Percentiles rank a stretch among this genome's conserved stretches.
Evolutionary conservation across 768 basidiomycete species (phyloP).

Genomic region (Mycena vulgaris): DNA sequence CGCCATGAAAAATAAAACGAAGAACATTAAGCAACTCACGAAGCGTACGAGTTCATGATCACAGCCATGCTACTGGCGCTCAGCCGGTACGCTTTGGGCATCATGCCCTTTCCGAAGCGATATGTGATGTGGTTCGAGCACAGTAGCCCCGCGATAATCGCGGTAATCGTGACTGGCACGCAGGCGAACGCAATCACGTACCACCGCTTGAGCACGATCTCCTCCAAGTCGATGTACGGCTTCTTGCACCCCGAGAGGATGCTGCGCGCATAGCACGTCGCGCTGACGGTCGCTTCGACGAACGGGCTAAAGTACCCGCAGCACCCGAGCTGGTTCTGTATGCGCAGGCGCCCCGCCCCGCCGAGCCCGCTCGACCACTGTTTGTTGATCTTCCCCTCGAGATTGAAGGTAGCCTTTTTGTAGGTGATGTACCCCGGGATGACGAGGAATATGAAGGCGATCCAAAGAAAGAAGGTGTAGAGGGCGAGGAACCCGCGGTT

Average conservation of each 20-base stretch:
- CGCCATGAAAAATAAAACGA: not conserved
- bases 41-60: constrained; percentile 77
- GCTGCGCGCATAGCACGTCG: constrained; percentile 73
- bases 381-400: constrained; percentile 76
- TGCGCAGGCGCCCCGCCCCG: constrained; percentile 63
- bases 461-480: constrained; percentile 76
- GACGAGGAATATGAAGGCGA: constrained; percentile 70
- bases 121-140: constrained; percentile 81
- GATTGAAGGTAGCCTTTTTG: constrained; percentile 73
- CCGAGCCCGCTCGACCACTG: constrained; percentile 72
- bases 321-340: constrained; percentile 74
- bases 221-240: constrained; percentile 65
- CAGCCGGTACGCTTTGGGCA: constrained; percentile 76
- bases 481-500: constrained; percentile 82
- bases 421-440: constrained; percentile 77
- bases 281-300: constrained; percentile 73
- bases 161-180: constrained; percentile 70
- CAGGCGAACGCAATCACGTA: constrained; percentile 67
- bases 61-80: constrained; percentile 71
- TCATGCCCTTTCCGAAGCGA: constrained; percentile 80
- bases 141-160: constrained; percentile 68
- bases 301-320: constrained; percentile 80
- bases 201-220: constrained; percentile 64
- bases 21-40: constrained; percentile 51
- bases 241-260: constrained; percentile 74